Conservation (phyloP, 768 basidiomycete genomes). For the Trametes gibbosa region DNA sequence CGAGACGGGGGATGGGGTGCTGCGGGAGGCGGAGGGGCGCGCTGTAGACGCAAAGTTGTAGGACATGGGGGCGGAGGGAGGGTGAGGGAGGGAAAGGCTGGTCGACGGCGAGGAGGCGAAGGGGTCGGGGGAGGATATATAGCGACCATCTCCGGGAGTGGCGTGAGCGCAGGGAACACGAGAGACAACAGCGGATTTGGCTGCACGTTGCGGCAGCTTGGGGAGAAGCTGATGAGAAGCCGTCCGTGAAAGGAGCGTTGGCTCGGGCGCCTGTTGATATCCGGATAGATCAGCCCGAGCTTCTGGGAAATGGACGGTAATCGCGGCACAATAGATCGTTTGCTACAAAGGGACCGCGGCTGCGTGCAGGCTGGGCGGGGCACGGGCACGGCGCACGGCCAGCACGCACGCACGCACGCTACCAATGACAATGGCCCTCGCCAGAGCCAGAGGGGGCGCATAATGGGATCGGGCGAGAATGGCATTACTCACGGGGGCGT, state of each 20-base stretch:
- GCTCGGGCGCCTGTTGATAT: conserved; percentile 13
- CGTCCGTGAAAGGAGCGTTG: conserved; percentile 15
- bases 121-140: not conserved
- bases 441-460: not conserved
- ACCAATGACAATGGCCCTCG: not conserved
- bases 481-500: conserved; percentile 12
- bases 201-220: conserved; percentile 4
- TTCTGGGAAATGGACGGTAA: conserved; percentile 6
- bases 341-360: conserved; percentile 4
- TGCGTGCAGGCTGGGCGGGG: not conserved
- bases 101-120: not conserved
- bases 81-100: not conserved
- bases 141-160: conserved; percentile 4
- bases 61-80: conserved; percentile 1
- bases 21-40: not conserved
- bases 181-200: conserved; percentile 8
- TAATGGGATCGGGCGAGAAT: not conserved
- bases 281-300: conserved; percentile 16
- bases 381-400: too few relatives aligned
- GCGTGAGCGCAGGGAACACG: not conserved
- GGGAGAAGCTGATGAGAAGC: conserved; percentile 10
- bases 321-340: conserved; percentile 8
- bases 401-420: too few relatives aligned
- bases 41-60: not conserved
- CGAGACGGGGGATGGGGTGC: not conserved